Base-by-base conservation (phyloP, 345 rosid genomes). In the Aethionema arabicum region DNA sequence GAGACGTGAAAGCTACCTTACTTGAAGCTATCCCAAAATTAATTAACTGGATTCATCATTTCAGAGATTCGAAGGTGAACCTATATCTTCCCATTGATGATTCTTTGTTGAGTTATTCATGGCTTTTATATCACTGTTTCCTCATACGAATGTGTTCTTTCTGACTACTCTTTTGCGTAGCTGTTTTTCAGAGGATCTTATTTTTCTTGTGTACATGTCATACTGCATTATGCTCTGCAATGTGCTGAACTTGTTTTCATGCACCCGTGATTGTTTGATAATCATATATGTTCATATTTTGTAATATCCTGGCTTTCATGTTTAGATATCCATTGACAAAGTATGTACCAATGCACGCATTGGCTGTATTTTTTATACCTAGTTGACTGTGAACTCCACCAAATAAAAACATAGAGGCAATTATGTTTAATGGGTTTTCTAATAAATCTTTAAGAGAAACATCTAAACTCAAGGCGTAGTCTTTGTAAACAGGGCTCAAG, bases 1-100 rank as follows among this genome's bases (percentile, higher is more conserved):
- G 77, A 71, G 96, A 85, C 68, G 76, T 90, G 54, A 74, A 72
- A 75, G 74, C 75, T 73, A 80, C 79, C 55, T 54, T 93, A 84
- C 32, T 58, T 48, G 90, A 73, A 58, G 90, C 95, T 50, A 82
- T 87, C 63, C 96, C 96, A 5, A 93, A 79, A 72, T 57, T 93
- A 64, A 66, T 84, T 49, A 79, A 80, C 59, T 93, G 99, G 99
- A 83, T 85, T 67, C 44, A 10, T 39, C 67, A 56, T 47, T 90
- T 85, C 82, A 83, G 67, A 73, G 62, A 77, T 74, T 74, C 90
- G 39, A 71, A 87, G 99, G 99, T 93, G 50, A 45, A 41, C 59
- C 50, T 45, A 51, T 52, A 54, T 53, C 58, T 61, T 65, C 41
- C 55, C 69, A 32, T 62, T 9, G 37, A 43, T 57, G 54, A 42